Conservation (phyloP, 768 basidiomycete species). For the Hirschioporus abietinus region DNA sequence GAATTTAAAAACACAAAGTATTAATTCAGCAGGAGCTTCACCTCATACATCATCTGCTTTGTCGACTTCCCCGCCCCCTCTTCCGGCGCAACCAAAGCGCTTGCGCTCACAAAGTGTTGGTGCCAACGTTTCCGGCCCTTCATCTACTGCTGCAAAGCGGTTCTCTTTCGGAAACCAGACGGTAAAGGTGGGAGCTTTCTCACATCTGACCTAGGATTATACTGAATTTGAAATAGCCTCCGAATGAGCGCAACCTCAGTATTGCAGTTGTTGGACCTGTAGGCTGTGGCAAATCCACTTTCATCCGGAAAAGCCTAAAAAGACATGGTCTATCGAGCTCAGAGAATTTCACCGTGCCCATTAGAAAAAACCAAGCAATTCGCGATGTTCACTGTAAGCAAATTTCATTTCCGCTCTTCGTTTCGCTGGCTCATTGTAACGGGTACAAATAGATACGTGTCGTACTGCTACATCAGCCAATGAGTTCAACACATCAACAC, state of each 20-base stretch:
- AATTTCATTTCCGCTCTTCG: conserved; percentile 26
- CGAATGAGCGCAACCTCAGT: conserved; percentile 33
- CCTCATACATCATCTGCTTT: conserved; percentile 13
- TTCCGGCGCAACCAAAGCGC: conserved; percentile 12
- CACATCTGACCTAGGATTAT: conserved; percentile 20
- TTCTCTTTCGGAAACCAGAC: conserved; percentile 21
- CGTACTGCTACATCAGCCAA: conserved; percentile 32
- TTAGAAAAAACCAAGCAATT: conserved; percentile 7
- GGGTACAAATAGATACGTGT: conserved; percentile 33
- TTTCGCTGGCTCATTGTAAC: conserved; percentile 27
- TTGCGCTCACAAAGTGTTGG: conserved; percentile 23
- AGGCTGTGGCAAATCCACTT: conserved; percentile 80
- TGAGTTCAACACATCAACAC: conserved; percentile 23
- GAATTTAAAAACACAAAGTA: conserved; percentile 12
- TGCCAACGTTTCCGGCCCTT: conserved; percentile 10
- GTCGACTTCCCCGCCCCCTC: background rate
- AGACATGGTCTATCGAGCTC: conserved; percentile 43
- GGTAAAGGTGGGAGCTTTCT: conserved; percentile 4
- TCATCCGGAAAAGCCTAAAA: conserved; percentile 73
- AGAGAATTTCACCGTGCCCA: conserved; percentile 15
- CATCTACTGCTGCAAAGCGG: conserved; percentile 16
- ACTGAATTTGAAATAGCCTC: conserved; percentile 22
- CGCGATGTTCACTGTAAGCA: conserved; percentile 22
- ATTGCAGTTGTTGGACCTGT: conserved; percentile 75
- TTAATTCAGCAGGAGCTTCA: conserved; percentile 12